Evolutionary conservation across 768 basidiomycete species (phyloP).

Genomic region (Boletus speciosus): DNA sequence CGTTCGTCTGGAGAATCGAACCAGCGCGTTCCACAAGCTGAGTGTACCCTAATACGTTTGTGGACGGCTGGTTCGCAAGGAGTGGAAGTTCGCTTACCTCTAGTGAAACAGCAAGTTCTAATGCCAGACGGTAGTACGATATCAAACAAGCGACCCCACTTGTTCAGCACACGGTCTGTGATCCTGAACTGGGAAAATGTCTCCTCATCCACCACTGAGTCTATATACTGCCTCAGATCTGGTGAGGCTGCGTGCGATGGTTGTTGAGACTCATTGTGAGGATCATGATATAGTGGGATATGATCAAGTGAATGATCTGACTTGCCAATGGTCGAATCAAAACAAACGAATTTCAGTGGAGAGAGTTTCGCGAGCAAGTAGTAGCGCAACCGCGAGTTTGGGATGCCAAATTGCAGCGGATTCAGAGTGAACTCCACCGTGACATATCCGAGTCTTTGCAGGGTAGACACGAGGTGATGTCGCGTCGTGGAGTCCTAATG

Average conservation of each 20-base stretch:
- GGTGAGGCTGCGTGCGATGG: background rate
- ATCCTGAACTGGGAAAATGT: slow-evolving; percentile 35
- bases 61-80: background rate
- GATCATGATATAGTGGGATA: slow-evolving; percentile 50
- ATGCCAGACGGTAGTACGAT: slow-evolving; percentile 63
- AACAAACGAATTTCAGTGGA: slow-evolving; percentile 37
- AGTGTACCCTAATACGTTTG: slow-evolving; percentile 57
- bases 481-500: slow-evolving; percentile 64
- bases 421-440: slow-evolving; percentile 64
- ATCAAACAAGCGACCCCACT: slow-evolving; percentile 80
- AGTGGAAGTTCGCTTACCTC: slow-evolving; percentile 42
- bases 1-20: slow-evolving; percentile 72
- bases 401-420: slow-evolving; percentile 75
- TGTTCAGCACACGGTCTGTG: slow-evolving; percentile 59
- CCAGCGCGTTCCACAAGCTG: slow-evolving; percentile 75
- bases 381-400: slow-evolving; percentile 79
- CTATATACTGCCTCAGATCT: slow-evolving; percentile 13
- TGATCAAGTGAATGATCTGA: slow-evolving; percentile 41
- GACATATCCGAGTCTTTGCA: slow-evolving; percentile 54
- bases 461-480: slow-evolving; percentile 46
- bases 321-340: slow-evolving; percentile 7
- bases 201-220: slow-evolving; percentile 9
- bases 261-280: background rate
- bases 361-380: slow-evolving; percentile 66
- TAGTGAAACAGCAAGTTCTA: slow-evolving; percentile 77